These are phyloP conservation scores for Colletotrichum sp. DNA, from an alignment of 2,329 filamentous ascomycete species.

Conservation along the genomic window DNA sequence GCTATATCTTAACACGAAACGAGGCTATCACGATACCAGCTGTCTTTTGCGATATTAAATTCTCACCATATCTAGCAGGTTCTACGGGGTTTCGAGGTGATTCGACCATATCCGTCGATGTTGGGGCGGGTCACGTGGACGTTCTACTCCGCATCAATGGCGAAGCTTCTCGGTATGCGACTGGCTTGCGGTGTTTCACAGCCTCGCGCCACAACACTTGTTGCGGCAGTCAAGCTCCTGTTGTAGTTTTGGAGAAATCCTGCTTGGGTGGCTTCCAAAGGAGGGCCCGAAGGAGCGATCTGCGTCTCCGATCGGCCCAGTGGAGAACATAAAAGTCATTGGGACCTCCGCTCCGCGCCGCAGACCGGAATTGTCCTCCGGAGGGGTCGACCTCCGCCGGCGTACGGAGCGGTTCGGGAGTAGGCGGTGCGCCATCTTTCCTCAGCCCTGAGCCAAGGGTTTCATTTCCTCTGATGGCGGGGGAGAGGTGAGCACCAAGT, in stretches of 20 bases:
- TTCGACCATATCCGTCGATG: not conserved
- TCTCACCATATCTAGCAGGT: not conserved
- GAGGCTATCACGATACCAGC: not conserved
- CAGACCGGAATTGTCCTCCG: not conserved
- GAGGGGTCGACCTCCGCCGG: not conserved
- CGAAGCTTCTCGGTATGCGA: slow-evolving; percentile 11
- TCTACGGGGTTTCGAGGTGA: not conserved
- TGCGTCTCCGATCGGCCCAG: not conserved
- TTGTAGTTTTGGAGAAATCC: not conserved
- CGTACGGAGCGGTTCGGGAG: not conserved
- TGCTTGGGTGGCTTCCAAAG: not conserved
- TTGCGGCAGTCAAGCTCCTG: not conserved
- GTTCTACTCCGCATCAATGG: slow-evolving; percentile 4
- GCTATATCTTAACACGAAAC: not conserved
- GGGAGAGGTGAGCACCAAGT: not conserved
- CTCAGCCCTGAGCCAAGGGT: not conserved
- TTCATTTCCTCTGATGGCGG: not conserved
- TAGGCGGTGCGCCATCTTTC: not conserved
- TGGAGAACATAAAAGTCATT: not conserved
- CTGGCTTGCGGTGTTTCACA: not conserved
- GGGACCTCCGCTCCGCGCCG: not conserved
- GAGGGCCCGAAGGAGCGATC: not conserved
- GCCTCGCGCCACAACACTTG: not conserved
- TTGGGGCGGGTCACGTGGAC: slow-evolving; percentile 10
- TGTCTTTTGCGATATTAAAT: not conserved